Evolutionary conservation across 352 stramenopile species (phyloP).

Genomic region (Phytophthora pseudosyringae): DNA sequence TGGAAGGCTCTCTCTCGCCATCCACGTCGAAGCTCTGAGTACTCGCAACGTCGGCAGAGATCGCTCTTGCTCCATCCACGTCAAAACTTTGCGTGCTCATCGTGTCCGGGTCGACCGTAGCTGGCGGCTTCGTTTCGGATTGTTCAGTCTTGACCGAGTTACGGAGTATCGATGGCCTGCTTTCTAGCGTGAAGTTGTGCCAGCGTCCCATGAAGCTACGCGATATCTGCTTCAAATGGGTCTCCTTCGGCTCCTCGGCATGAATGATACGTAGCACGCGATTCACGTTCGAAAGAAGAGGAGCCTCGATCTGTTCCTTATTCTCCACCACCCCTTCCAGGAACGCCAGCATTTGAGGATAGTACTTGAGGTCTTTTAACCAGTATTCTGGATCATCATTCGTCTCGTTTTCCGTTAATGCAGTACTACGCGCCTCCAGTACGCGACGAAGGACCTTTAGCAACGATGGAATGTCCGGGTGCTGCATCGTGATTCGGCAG

Average conservation of each 20-base stretch:
- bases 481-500: slow-evolving; percentile 73
- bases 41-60: slow-evolving; percentile 17
- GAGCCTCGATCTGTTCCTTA: slow-evolving; percentile 50
- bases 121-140: slow-evolving; percentile 25
- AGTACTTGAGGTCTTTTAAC: slow-evolving; percentile 77
- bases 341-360: slow-evolving; percentile 62
- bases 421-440: slow-evolving; percentile 60
- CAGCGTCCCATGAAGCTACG: slow-evolving; percentile 78
- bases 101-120: slow-evolving; percentile 15
- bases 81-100: slow-evolving; percentile 58
- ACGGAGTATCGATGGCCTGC: slow-evolving; percentile 31
- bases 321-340: slow-evolving; percentile 58
- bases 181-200: slow-evolving; percentile 80
- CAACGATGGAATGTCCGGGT: slow-evolving; percentile 70
- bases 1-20: slow-evolving; percentile 45
- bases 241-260: slow-evolving; percentile 60
- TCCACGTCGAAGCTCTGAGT: slow-evolving; percentile 69
- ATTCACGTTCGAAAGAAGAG: slow-evolving; percentile 75
- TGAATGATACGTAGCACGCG: slow-evolving; percentile 78
- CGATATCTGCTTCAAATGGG: slow-evolving; percentile 52
- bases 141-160: slow-evolving; percentile 32
- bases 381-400: slow-evolving; percentile 50
- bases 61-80: slow-evolving; percentile 57
- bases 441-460: slow-evolving; percentile 79
- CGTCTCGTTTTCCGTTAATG: slow-evolving; percentile 33